Base-by-base conservation (phyloP, 768 basidiomycete genomes). In the Kwoniella heveanensis region DNA sequence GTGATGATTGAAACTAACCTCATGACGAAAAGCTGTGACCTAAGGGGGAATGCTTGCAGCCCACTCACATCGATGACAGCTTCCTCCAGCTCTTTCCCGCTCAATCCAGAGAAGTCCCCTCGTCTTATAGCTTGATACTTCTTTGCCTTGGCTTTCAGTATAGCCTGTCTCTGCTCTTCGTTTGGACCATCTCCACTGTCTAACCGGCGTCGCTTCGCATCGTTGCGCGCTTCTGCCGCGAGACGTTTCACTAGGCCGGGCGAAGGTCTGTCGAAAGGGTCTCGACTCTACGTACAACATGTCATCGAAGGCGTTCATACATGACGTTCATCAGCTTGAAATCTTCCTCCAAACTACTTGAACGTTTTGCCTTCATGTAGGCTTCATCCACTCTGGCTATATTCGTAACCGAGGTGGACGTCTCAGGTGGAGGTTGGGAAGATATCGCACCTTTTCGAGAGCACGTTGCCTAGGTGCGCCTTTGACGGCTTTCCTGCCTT, bases 221-320 rank as follows among this genome's bases (percentile, higher is more conserved):
- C 73, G 47, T 76, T 72, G 26, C 67, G 54, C 25, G 78, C 77
- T 67, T 79, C 77, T 15, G 67, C 62, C 4, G 77, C 77, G 22
- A 79, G 64, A 15, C 78, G 68, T 54, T 74, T 73, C 54, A 76
- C 62, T 19, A 79, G 61, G 4, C 75, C 75, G 5, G 79, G 79
- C 39, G 76, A 77, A 1, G 75, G 77, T 25, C 73, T 54, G 21
- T 73, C 66, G 56, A 80, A 80, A 12, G 72, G 76, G 54, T 80
- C 76, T 62, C 70, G 70, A 10, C 57, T 58, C 65, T 72, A 48
- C 15, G 27, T n/a, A n/a, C n/a, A n/a, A n/a, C 26, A n/a, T 44
- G 39, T 3, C 4, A 8, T 10, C 15, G 17, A 17, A 44, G 8
- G 15, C 39, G 39, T 3, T 10, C 39, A 44, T 44, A 44, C 15